These are phyloP conservation scores for Nothophoma quercina DNA, from an alignment of 2,329 filamentous ascomycete genomes.

Conservation along the genomic window DNA sequence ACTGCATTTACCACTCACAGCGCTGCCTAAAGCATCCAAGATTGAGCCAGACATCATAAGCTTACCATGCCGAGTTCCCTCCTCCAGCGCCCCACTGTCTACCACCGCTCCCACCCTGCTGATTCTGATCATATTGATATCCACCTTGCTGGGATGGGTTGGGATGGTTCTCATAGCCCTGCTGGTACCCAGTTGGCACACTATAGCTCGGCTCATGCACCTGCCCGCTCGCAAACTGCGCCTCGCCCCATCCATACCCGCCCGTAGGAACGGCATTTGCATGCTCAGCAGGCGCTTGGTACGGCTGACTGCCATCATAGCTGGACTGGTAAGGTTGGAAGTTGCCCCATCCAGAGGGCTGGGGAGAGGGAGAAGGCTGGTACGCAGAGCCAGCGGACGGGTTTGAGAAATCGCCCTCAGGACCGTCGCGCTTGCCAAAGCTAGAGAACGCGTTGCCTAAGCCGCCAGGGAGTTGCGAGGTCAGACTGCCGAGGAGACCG, in stretches of 20 bases:
- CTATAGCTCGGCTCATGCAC: slow-evolving; percentile 44
- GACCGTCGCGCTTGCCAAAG: slow-evolving; percentile 36
- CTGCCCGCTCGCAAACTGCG: slow-evolving; percentile 43
- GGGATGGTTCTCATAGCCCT: slow-evolving; percentile 45
- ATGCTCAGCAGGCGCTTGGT: slow-evolving; percentile 38
- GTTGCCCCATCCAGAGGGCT: slow-evolving; percentile 24
- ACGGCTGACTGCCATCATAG: slow-evolving; percentile 38
- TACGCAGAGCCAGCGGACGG: slow-evolving; percentile 19
- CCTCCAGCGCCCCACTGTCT: slow-evolving; percentile 44
- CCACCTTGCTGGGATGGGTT: slow-evolving; percentile 21
- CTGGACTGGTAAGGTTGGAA: slow-evolving; percentile 49
- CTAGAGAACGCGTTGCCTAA: slow-evolving; percentile 27
- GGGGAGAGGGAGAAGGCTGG: slow-evolving; percentile 33
- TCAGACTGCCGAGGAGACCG: slow-evolving; percentile 36
- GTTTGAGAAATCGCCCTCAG: slow-evolving; percentile 25
- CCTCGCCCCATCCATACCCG: slow-evolving; percentile 36
- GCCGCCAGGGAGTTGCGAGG: slow-evolving; percentile 25
- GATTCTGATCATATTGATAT: slow-evolving; percentile 37
- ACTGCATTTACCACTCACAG: neutral
- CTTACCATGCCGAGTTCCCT: slow-evolving; percentile 38
- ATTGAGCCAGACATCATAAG: neutral
- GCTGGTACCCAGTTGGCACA: slow-evolving; percentile 47
- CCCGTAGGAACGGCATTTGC: slow-evolving; percentile 34
- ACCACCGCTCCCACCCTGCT: slow-evolving; percentile 26
- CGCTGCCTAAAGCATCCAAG: too few relatives aligned